Base-by-base conservation (phyloP, 352 stramenopile genomes). In the Thraustotheca clavata region DNA sequence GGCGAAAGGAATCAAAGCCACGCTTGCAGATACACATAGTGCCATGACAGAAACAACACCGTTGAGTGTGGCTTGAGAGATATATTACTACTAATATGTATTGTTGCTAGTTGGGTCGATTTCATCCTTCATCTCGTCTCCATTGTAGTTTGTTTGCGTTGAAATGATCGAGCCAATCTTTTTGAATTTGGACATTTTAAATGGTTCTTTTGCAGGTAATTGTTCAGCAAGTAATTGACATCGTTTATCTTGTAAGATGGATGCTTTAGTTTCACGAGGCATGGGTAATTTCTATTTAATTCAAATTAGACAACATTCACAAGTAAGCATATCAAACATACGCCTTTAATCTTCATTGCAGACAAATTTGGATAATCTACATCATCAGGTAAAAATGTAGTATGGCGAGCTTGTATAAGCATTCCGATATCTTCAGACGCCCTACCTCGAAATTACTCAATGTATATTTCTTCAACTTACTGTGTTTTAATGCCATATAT, bases 151-250 rank as follows among this genome's bases (percentile, higher is more conserved):
- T 8, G 83, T 80, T 38, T 92, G 83, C 46, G 83, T 91, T 62
- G 68, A 79, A 8, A 90, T 49, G 27, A 82, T 77, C 40, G 75
- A 75, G 35, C 76, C 79, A 18, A 92, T 79, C 29, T 85, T 84
- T 66, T 86, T 88, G 68, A 92, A 92, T 69, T 92, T 92, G 69
- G 79, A 83, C 83, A 92, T 89, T 54, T 92, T 92, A 75, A 92
- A 92, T 2, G 79, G 71, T 36, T 88, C 76, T 18, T 69, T 49
- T 43, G 67, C 66, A 24, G 73, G 67, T 14, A 71, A 67, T 12
- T 74, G 59, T 27, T 71, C 43, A 7, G 59, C 62, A 22, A 71
- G 72, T 26, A 60, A 61, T 29, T 84, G 74, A 41, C 79, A 49
- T 22, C 83, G 79, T 26, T 88, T 66, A 71, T 92, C 81, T 49